Percentiles rank a stretch among this genome's conserved stretches.
phyloP scores from a whole-genome alignment of 148 eudicot genomes.

The Chenopodium suecicum region DNA sequence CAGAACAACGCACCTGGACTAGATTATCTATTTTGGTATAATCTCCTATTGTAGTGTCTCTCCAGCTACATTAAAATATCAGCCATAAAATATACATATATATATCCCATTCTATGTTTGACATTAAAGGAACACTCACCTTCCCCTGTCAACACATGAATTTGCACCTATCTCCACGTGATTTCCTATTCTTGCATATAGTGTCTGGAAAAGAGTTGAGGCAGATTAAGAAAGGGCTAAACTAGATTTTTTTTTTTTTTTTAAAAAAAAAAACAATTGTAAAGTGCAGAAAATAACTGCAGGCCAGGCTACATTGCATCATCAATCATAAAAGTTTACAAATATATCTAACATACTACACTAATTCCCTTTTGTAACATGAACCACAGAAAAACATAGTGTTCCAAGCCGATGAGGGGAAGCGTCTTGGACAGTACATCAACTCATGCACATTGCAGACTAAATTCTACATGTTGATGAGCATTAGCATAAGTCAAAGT shows the following conservation, averaged over 20 bases:
- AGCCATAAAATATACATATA: background rate
- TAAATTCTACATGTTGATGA: background rate
- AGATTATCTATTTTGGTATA: slow-evolving; percentile 85
- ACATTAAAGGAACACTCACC: slow-evolving; percentile 39
- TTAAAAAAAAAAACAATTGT: background rate
- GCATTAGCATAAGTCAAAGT: background rate
- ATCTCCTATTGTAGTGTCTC: slow-evolving; percentile 82
- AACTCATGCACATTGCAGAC: background rate
- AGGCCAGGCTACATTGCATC: too few species aligned
- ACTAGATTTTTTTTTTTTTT: background rate
- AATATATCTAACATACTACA: background rate
- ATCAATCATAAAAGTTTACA: background rate
- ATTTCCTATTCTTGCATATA: slow-evolving; percentile 69
- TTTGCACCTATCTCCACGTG: slow-evolving; percentile 94
- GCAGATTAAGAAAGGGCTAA: slow-evolving; percentile 4
- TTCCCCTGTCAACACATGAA: slow-evolving; percentile 95
- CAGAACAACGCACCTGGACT: slow-evolving; percentile 61
- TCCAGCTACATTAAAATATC: slow-evolving; percentile 46
- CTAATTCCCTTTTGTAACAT: background rate
- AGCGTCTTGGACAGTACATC: background rate
- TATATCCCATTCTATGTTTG: background rate
- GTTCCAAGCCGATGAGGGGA: background rate
- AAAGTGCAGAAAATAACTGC: background rate
- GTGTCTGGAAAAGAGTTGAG: slow-evolving; percentile 34
- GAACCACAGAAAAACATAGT: background rate